Base-by-base conservation (phyloP, 192 early-diverging fungal genomes). In the Borealophlyctis nickersoniae region DNA sequence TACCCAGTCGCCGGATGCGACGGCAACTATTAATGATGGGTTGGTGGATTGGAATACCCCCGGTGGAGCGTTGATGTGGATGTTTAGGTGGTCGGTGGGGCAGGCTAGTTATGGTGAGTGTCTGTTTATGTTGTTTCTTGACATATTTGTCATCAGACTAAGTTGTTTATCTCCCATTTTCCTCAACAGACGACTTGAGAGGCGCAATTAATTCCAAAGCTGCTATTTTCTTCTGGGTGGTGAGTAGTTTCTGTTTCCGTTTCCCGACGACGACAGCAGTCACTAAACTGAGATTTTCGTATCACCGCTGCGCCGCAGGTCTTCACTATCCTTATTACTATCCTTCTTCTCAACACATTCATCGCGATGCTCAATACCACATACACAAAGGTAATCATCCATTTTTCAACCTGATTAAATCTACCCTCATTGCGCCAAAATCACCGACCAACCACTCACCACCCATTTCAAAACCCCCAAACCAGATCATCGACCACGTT, bases 111-210 rank as follows among this genome's bases (percentile, higher is more conserved):
- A 13, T 45, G 39, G 39, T 45, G 39, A 45, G 39, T 45, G 7
- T 45, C 19, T 45, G 7, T 45, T 45, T 45, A 19, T 7, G 19
- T 45, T 7, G 7, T 19, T 45, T 13, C 19, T 19, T 45, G 9
- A 7, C 39, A 45, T n/a, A n/a, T n/a, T n/a, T n/a, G n/a, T n/a
- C 7, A 45, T 13, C 7, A 45, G 39, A 45, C 19, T 7, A 45
- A n/a, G n/a, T n/a, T n/a, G n/a, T 45, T 19, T 45, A 45, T 45
- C 39, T 45, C 39, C 39, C 39, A 45, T n/a, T n/a, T n/a, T n/a
- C n/a, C n/a, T n/a, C 7, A 45, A 45, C 7, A 45, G 39, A 45
- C 19, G 39, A 45, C 19, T 45, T 45, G 39, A 7, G 39, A 45
- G 39, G 9, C 9, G 39, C 39, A 13, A 13, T 45, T 13, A 19